Percentiles rank a stretch among this genome's conserved stretches.
Conservation (phyloP, 805 yeast genomes). For the Groenewaldozyma salmanticensis region DNA sequence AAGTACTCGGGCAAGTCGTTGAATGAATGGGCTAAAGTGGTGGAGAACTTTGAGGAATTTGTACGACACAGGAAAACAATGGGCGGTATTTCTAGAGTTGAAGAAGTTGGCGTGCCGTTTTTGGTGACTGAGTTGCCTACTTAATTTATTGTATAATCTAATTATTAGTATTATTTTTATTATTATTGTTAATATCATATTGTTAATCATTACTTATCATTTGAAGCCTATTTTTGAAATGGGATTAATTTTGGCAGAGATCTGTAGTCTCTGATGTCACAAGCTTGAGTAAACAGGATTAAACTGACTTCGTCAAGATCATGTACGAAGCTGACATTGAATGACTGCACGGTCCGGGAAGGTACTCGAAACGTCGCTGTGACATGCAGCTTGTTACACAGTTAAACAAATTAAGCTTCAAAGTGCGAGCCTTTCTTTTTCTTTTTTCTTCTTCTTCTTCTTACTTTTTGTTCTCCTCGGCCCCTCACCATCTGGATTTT, state of each 20-base stretch:
- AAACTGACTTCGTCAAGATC: no score
- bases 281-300: no score
- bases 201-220: not conserved
- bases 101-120: conserved; percentile 28
- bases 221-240: no score
- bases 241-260: not conserved
- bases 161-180: no score
- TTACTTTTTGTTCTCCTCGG: no score
- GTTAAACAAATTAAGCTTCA: not conserved
- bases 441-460: no score
- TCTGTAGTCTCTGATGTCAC: no score
- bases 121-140: conserved; percentile 29
- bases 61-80: conserved; percentile 20
- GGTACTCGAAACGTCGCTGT: no score
- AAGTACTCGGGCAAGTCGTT: conserved; percentile 32
- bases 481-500: no score
- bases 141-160: conserved; percentile 6
- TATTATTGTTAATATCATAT: not conserved
- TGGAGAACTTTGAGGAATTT: conserved; percentile 29
- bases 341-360: no score
- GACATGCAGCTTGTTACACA: not conserved
- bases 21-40: conserved; percentile 30
- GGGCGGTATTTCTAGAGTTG: conserved; percentile 19
- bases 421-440: no score
- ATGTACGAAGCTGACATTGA: no score